Percentiles rank a stretch among this genome's conserved stretches.
Conservation (phyloP, 306 rosid genomes). For the Oxytropis ochrocephala region DNA sequence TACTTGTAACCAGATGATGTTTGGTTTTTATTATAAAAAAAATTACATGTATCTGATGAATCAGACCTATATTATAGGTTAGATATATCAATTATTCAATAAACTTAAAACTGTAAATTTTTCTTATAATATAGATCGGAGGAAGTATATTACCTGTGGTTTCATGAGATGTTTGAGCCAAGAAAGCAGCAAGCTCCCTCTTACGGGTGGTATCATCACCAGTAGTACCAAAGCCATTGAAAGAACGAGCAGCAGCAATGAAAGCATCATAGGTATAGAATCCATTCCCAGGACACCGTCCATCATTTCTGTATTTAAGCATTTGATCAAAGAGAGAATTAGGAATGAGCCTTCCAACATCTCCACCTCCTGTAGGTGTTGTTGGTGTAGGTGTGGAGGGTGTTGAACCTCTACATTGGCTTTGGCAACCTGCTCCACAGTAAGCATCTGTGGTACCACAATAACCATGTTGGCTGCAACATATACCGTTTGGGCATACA, state of each 20-base stretch:
- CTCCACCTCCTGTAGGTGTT: slow-evolving; percentile 14
- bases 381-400: neutral
- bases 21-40: no score
- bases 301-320: slow-evolving; percentile 52
- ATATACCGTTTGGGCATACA: slow-evolving; percentile 31
- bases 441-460: slow-evolving; percentile 29
- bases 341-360: slow-evolving; percentile 19
- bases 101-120: no score
- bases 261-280: slow-evolving; percentile 54
- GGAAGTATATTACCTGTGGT: slow-evolving; percentile 35
- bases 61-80: no score
- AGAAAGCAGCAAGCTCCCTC: slow-evolving; percentile 68
- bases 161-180: slow-evolving; percentile 73
- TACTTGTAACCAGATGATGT: no score
- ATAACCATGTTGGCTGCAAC: slow-evolving; percentile 41
- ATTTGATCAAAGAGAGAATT: slow-evolving; percentile 26
- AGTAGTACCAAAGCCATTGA: slow-evolving; percentile 41
- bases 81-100: no score
- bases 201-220: slow-evolving; percentile 42
- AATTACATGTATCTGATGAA: no score
- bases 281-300: slow-evolving; percentile 22
- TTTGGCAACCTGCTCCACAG: slow-evolving; percentile 34
- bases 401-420: slow-evolving; percentile 30
- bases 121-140: no score
- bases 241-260: slow-evolving; percentile 42